A percentile compares a stretch with the other conserved stretches of the same genome.
phyloP scores from a whole-genome alignment of 164 flowering plant species.

The Buxus sempervirens region DNA sequence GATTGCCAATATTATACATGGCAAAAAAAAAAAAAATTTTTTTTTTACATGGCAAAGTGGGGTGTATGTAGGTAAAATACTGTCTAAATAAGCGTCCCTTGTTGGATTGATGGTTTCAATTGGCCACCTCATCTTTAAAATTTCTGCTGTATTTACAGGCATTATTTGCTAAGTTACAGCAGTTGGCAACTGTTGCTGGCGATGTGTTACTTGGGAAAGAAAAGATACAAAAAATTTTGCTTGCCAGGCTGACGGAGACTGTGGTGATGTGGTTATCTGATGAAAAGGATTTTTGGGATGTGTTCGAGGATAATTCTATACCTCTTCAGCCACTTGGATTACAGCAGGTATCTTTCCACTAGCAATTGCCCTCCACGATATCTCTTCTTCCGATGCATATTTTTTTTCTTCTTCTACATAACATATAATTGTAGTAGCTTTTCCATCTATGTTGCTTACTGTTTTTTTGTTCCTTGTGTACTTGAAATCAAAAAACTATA shows the following conservation, averaged over 20 bases:
- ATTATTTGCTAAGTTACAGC: conserved; percentile 83
- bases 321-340: conserved; percentile 72
- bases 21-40: no score
- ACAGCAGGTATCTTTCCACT: conserved; percentile 61
- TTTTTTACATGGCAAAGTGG: no score
- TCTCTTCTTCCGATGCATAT: not conserved
- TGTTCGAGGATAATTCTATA: conserved; percentile 70
- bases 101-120: no score
- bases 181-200: conserved; percentile 86
- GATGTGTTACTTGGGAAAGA: conserved; percentile 88
- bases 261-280: conserved; percentile 93
- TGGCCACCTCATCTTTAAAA: no score
- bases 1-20: no score
- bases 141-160: conserved; percentile 47
- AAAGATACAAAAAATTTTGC: conserved; percentile 81
- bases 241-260: conserved; percentile 88
- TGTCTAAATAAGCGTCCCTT: no score
- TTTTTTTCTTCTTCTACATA: not conserved
- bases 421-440: not conserved
- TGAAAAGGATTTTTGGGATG: conserved; percentile 93
- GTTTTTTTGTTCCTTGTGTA: not conserved
- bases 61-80: no score
- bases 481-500: not conserved
- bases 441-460: not conserved
- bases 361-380: no score